A percentile compares a stretch with the other conserved stretches of the same genome.
These are phyloP conservation scores for Sporothrix curviconia DNA, from an alignment of 2,329 filamentous ascomycete species.

Conservation along the genomic window DNA sequence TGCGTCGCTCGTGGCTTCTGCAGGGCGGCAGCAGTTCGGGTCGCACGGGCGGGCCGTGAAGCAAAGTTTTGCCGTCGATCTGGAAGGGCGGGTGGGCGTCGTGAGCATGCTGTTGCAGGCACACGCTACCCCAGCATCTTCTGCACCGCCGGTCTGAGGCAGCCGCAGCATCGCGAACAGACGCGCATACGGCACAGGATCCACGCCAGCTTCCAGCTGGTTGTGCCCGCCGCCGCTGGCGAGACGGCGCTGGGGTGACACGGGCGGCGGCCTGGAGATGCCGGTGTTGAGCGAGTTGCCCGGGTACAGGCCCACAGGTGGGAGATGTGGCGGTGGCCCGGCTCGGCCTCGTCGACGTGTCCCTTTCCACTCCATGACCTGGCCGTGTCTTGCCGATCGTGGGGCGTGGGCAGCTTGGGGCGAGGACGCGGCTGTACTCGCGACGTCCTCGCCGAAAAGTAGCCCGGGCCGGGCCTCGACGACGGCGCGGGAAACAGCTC, in stretches of 20 bases:
- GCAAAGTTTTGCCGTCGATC: background rate
- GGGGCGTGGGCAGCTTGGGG: background rate
- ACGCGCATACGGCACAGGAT: background rate
- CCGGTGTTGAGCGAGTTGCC: background rate
- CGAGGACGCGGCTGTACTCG: too few relatives aligned
- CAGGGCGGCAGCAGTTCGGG: background rate
- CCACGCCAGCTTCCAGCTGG: background rate
- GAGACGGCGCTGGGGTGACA: background rate
- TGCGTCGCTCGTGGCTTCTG: background rate
- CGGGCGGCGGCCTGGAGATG: background rate
- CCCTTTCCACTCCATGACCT: background rate
- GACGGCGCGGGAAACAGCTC: background rate
- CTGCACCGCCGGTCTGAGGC: background rate
- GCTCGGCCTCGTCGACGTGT: background rate
- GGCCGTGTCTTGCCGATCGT: background rate
- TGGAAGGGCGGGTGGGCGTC: background rate
- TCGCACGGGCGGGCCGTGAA: background rate
- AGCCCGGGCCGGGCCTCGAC: too few relatives aligned
- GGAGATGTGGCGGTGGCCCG: background rate
- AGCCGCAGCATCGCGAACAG: background rate
- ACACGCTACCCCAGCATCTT: background rate
- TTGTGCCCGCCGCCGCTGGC: background rate
- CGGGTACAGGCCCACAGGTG: background rate
- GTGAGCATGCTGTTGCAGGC: background rate
- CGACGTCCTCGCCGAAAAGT: too few relatives aligned